Percentiles rank a stretch among this genome's conserved stretches.
These are phyloP conservation scores for Arabis alpina DNA, from an alignment of 345 rosid genomes.

Conservation along the genomic window DNA sequence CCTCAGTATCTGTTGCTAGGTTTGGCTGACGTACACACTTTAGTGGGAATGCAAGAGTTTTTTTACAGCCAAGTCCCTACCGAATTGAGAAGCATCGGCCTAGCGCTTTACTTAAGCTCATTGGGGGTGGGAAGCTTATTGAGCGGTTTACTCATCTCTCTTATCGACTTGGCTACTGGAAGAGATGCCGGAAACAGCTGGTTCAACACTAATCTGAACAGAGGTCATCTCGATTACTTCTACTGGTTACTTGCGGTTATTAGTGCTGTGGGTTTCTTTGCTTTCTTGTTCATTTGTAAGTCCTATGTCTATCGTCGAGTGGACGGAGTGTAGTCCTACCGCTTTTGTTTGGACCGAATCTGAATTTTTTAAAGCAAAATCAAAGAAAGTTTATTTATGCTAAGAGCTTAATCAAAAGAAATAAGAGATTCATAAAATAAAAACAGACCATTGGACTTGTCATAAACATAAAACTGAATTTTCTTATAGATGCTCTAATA, in stretches of 20 bases:
- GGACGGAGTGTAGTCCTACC: background rate
- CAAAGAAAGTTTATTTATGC: too few relatives aligned
- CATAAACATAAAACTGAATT: too few relatives aligned
- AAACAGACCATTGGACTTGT: too few relatives aligned
- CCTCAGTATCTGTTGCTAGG: constrained; percentile 43
- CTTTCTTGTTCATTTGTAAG: constrained; percentile 18
- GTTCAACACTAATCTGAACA: constrained; percentile 64
- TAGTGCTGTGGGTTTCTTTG: constrained; percentile 31
- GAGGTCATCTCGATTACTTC: constrained; percentile 56
- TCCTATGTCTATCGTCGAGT: constrained; percentile 25
- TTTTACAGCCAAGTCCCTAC: constrained; percentile 49
- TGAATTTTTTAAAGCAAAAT: too few relatives aligned
- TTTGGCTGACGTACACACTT: constrained; percentile 33
- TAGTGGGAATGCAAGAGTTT: constrained; percentile 52
- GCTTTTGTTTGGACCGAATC: too few relatives aligned
- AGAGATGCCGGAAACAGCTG: constrained; percentile 41
- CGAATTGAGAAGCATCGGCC: constrained; percentile 47
- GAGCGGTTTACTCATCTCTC: constrained; percentile 49
- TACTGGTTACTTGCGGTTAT: constrained; percentile 60
- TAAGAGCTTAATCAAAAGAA: too few relatives aligned
- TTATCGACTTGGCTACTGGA: constrained; percentile 44
- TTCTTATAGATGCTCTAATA: too few relatives aligned
- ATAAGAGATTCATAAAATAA: too few relatives aligned
- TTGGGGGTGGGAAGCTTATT: constrained; percentile 49
- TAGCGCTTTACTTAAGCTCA: constrained; percentile 44